Evolutionary conservation across 352 stramenopile genomes (phyloP), one percentile per base, ranked within the genome.

Genomic region (Phytophthora fragariae): DNA sequence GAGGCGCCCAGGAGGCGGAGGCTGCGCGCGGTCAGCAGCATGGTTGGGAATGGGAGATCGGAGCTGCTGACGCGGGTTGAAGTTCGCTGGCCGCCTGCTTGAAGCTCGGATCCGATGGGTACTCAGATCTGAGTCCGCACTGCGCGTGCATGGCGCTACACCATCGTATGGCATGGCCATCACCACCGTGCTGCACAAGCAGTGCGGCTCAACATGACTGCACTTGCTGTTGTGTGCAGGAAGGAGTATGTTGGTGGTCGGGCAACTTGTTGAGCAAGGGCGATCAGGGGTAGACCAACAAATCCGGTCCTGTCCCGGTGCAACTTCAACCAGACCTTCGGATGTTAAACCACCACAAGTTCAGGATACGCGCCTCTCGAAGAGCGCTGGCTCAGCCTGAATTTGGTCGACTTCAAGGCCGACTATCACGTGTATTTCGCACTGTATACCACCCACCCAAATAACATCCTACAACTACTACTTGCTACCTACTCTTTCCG

Each of bases 401-500:
- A 41, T 12, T 41, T 41, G 35, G 5, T 41, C 33, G 33, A 53
- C 19, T 27, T 29, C 46, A 53, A 10, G 3, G 7, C 46, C 46
- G 19, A 53, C 46, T 15, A 6, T 7, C 17, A 54, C 47, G 9
- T 54, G 47, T 11, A 54, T 49, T 49, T 49, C 11, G 14, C 41
- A n/a, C 41, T 15, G n/a, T n/a, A n/a, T n/a, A n/a, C n/a, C n/a
- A 47, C 15, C 11, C 12, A 47, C 4, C 41, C 62, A 62, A 50
- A 68, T 44, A 63, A n/a, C 55, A 29, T 31, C 39, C 58, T 68
- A 72, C 60, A 57, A 55, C 35, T 39, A 44, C 53, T 73, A 46
- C 33, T 37, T 15, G 41, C 31, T 69, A 39, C 63, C 44, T 62
- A 62, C 69, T 69, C 57, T 58, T 76, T 14, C 50, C 68, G 31